Percentiles rank a stretch among this genome's conserved stretches.
phyloP scores from a whole-genome alignment of 805 yeast genomes.

The Brettanomyces bruxellensis region DNA sequence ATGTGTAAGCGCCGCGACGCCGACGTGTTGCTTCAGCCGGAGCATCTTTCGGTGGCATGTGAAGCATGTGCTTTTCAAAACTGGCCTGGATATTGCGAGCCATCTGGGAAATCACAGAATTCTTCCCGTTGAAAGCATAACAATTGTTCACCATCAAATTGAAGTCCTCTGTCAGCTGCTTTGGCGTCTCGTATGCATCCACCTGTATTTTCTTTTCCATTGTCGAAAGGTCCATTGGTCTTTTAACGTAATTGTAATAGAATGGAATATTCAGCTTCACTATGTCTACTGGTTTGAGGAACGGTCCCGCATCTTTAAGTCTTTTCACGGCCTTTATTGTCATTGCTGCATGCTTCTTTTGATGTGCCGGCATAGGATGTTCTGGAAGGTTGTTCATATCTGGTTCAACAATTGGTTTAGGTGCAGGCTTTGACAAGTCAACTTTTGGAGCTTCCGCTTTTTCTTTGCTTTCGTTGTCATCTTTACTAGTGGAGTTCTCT shows the following conservation, averaged over 20 bases:
- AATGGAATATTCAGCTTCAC: conserved; percentile 84
- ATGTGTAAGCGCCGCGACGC: conserved; percentile 25
- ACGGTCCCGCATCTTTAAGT: conserved; percentile 87
- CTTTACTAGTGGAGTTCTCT: conserved; percentile 7
- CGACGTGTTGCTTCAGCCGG: conserved; percentile 15
- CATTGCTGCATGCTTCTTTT: conserved; percentile 67
- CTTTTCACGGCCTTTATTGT: conserved; percentile 82
- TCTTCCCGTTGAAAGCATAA: conserved; percentile 74
- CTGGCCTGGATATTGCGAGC: conserved; percentile 84
- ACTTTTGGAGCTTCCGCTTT: conserved; percentile 5
- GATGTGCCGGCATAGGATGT: conserved; percentile 73
- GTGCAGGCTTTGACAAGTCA: conserved; percentile 49
- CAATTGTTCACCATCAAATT: conserved; percentile 81
- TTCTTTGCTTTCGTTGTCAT: conserved; percentile 5
- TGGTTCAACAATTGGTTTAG: conserved; percentile 66
- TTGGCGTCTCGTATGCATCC: conserved; percentile 65
- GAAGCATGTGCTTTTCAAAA: conserved; percentile 86
- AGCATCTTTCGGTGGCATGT: conserved; percentile 66
- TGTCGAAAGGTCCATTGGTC: conserved; percentile 92
- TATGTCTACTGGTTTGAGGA: conserved; percentile 82
- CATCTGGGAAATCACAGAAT: conserved; percentile 81
- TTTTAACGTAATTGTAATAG: conserved; percentile 70
- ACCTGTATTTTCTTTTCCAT: conserved; percentile 70
- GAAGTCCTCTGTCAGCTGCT: conserved; percentile 67
- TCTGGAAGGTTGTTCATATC: conserved; percentile 61